These are phyloP conservation scores for Syncephalastrum racemosum DNA, from an alignment of 371 early-diverging fungal species.

Conservation along the genomic window DNA sequence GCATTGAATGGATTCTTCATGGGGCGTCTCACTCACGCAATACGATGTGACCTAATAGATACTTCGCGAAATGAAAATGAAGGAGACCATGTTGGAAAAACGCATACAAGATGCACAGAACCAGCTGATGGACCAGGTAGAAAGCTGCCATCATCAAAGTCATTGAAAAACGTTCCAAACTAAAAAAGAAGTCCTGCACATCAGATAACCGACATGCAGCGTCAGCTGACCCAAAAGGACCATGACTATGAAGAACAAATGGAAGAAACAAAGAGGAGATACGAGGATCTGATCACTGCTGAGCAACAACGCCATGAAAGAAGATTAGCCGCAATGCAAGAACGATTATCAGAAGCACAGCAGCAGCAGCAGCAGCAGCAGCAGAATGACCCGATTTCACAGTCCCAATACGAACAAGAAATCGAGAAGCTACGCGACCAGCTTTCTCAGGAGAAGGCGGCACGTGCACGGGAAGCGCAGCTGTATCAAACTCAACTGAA, in stretches of 20 bases:
- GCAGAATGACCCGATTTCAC: not conserved
- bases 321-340: conserved; percentile 20
- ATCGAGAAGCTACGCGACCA: not conserved
- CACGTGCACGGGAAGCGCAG: conserved; percentile 5
- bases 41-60: conserved; percentile 17
- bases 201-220: conserved; percentile 17
- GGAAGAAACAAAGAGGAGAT: conserved; percentile 12
- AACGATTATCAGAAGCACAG: conserved; percentile 19
- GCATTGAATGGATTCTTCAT: not conserved
- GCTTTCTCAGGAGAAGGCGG: conserved; percentile 2
- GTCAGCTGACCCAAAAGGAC: conserved; percentile 15
- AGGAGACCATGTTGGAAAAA: conserved; percentile 28
- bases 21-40: not conserved
- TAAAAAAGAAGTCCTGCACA: not conserved
- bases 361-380: conserved; percentile 9
- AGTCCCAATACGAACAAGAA: not conserved
- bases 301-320: conserved; percentile 28
- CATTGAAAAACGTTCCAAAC: no score
- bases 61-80: conserved; percentile 28
- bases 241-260: conserved; percentile 15
- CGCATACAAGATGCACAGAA: conserved; percentile 22
- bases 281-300: conserved; percentile 14
- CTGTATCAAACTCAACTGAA: conserved; percentile 17
- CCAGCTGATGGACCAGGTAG: conserved; percentile 21
- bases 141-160: not conserved